A percentile compares a stretch with the other conserved stretches of the same genome.
phyloP scores from a whole-genome alignment of 1,139 yeast species.

The Hemisphaericaspora xylanilytica region DNA sequence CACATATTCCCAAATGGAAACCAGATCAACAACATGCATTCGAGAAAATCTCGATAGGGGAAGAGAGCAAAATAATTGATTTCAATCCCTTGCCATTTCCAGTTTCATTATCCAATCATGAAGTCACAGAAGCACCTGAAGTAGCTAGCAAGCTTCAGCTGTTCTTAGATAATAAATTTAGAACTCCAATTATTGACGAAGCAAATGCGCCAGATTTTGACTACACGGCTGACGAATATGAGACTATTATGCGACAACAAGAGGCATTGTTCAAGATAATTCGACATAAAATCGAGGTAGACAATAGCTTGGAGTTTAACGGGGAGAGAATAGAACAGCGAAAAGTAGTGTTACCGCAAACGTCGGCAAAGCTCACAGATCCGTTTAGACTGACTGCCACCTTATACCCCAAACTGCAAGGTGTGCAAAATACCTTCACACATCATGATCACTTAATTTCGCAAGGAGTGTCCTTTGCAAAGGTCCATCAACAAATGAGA shows the following conservation, averaged over 20 bases:
- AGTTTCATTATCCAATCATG: conserved; percentile 20
- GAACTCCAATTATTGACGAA: conserved; percentile 43
- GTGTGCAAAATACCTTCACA: conserved; percentile 45
- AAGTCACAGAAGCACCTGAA: conserved; percentile 25
- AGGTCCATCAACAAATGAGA: conserved; percentile 65
- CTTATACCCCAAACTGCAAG: conserved; percentile 40
- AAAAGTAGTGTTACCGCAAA: conserved; percentile 47
- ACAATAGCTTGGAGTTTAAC: conserved; percentile 39
- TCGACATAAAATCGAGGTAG: conserved; percentile 32
- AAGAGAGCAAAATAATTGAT: conserved; percentile 38
- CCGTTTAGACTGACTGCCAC: conserved; percentile 40
- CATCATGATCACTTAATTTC: conserved; percentile 70
- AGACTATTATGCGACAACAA: conserved; percentile 32
- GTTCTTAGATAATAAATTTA: conserved; percentile 54
- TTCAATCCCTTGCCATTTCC: conserved; percentile 32
- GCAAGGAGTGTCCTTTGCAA: conserved; percentile 75
- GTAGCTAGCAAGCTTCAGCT: conserved; percentile 42
- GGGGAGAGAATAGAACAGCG: conserved; percentile 46
- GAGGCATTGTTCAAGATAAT: conserved; percentile 26
- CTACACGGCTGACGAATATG: conserved; percentile 36
- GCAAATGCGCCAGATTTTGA: conserved; percentile 30
- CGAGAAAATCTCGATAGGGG: conserved; percentile 38
- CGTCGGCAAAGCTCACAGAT: conserved; percentile 37
- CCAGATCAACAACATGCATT: conserved; percentile 32
- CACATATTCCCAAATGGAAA: conserved; percentile 67